These are phyloP conservation scores for Solanum neorickii DNA, from an alignment of 257 asterid genomes.

Conservation along the genomic window DNA sequence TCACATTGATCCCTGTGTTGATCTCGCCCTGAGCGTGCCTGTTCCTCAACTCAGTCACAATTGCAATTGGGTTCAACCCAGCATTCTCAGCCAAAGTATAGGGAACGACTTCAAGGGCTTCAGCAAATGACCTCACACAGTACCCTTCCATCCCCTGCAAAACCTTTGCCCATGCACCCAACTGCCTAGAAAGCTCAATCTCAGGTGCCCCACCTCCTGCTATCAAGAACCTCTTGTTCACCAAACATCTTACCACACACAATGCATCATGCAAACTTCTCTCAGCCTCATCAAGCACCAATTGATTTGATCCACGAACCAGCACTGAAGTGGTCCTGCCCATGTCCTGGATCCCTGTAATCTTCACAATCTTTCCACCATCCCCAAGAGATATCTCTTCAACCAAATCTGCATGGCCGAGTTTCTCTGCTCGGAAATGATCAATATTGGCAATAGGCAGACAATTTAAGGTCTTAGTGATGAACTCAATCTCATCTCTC, in stretches of 20 bases:
- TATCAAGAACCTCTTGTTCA: constrained; percentile 84
- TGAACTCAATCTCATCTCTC: constrained; percentile 97
- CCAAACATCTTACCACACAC: constrained; percentile 96
- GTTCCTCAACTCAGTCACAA: constrained; percentile 94
- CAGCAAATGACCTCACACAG: constrained; percentile 90
- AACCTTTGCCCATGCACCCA: constrained; percentile 97
- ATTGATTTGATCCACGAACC: constrained; percentile 84
- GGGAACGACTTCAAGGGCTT: constrained; percentile 92
- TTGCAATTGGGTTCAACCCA: constrained; percentile 88
- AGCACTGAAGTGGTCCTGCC: constrained; percentile 89
- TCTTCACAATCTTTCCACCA: constrained; percentile 92
- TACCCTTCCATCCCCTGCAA: constrained; percentile 97
- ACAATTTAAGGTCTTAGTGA: constrained; percentile 94
- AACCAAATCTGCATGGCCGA: constrained; percentile 83
- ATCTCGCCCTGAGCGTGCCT: constrained; percentile 98
- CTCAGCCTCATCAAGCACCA: constrained; percentile 97
- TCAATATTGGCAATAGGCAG: constrained; percentile 94
- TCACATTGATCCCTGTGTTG: constrained; percentile 94
- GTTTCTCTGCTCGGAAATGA: constrained; percentile 80
- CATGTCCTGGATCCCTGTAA: constrained; percentile 91
- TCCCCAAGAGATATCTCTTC: constrained; percentile 92
- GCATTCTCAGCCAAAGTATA: constrained; percentile 98
- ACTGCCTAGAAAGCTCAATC: constrained; percentile 91
- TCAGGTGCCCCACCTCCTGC: constrained; percentile 99
- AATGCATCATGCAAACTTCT: constrained; percentile 97